These are phyloP conservation scores for Mortierella sp. DNA, from an alignment of 371 early-diverging fungal genomes.

Conservation along the genomic window DNA sequence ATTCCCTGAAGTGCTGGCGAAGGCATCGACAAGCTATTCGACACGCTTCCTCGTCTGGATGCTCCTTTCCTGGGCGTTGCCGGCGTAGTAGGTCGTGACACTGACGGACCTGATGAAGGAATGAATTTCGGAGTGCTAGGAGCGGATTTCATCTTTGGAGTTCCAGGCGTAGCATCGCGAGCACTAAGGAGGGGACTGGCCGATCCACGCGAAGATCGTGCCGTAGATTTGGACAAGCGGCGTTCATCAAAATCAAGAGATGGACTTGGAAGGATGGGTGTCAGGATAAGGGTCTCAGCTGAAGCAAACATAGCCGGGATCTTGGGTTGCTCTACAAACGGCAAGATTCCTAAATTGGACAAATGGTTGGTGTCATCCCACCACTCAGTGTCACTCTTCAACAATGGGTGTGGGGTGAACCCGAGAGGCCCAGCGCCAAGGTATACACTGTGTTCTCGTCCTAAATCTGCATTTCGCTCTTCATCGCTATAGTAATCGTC, in stretches of 20 bases:
- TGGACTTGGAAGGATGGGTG: slow-evolving; percentile 8
- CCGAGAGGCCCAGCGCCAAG: slow-evolving; percentile 7
- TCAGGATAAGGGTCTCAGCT: slow-evolving; percentile 19
- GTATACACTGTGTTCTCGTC: background rate
- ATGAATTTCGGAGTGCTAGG: background rate
- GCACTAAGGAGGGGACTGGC: background rate
- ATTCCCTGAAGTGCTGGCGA: background rate
- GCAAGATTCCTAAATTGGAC: slow-evolving; percentile 17
- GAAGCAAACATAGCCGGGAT: slow-evolving; percentile 33
- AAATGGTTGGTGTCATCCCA: slow-evolving; percentile 21
- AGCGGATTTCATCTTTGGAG: background rate
- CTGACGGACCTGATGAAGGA: background rate
- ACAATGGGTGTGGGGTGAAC: background rate
- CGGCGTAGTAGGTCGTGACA: background rate
- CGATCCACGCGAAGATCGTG: background rate
- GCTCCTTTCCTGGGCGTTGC: background rate
- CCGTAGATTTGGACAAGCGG: no score
- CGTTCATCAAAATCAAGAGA: background rate
- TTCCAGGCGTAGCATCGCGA: background rate
- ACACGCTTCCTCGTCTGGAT: background rate
- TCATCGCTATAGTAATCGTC: no score
- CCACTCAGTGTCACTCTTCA: slow-evolving; percentile 15
- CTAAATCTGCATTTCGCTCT: background rate
- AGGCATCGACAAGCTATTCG: background rate
- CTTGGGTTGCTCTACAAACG: slow-evolving; percentile 21